These are phyloP conservation scores for Zanthoxylum bungeanum DNA, from an alignment of 345 rosid species.

Conservation along the genomic window DNA sequence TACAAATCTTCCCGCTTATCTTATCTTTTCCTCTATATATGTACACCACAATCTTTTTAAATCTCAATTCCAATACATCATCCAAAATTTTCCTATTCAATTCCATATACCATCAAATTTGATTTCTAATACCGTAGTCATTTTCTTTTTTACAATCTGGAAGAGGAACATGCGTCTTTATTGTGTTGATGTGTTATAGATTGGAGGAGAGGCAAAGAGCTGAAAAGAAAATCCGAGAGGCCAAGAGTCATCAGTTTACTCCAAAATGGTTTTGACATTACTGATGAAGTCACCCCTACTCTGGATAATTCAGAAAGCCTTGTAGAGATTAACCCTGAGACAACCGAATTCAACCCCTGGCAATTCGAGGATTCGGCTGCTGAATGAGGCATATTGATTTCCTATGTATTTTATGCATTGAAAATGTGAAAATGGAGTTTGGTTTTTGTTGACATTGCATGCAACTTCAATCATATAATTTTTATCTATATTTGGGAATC, in stretches of 20 bases:
- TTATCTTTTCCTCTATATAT: too few species aligned
- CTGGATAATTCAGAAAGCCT: conserved; percentile 44
- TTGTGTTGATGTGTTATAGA: conserved; percentile 16
- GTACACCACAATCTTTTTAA: too few species aligned
- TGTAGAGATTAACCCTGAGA: conserved; percentile 34
- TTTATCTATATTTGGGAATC: too few species aligned
- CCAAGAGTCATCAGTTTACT: conserved; percentile 47
- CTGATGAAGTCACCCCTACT: conserved; percentile 59
- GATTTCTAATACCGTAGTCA: too few species aligned
- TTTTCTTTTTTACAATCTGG: too few species aligned
- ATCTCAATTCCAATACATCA: too few species aligned
- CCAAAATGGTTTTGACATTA: conserved; percentile 73
- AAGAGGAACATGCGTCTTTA: neutral
- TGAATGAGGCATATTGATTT: conserved; percentile 7
- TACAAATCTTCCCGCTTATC: too few species aligned
- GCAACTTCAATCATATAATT: too few species aligned
- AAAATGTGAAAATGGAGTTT: too few species aligned
- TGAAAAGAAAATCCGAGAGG: conserved; percentile 69
- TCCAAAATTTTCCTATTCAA: too few species aligned
- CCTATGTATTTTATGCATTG: conserved; percentile 7
- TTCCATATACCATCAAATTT: too few species aligned
- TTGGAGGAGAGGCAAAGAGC: conserved; percentile 82
- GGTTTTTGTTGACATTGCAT: too few species aligned
- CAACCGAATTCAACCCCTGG: conserved; percentile 71
- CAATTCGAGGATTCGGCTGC: conserved; percentile 43